Evolutionary conservation across 768 basidiomycete species (phyloP), one percentile per base, ranked within the genome.

Genomic region (Clavulina sp.): DNA sequence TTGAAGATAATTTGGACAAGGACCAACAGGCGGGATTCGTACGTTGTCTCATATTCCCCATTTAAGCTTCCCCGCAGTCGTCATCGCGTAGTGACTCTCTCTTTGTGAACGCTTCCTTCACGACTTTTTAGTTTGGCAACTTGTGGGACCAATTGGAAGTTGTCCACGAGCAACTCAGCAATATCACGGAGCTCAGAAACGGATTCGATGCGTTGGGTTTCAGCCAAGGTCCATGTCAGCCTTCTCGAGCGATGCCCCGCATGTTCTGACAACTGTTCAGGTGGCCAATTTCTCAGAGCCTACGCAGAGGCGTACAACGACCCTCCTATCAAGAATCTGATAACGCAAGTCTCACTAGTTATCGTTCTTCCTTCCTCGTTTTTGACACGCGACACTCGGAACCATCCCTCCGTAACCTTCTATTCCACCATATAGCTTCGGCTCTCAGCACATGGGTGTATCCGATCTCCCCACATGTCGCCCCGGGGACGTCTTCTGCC

Each of bases 181-280:
- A 64, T 1, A 72, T 89, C 31, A 70, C 76, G 1, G 78, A 87
- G 58, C 72, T 91, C 16, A 55, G 68, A 46, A 59, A 59, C 28
- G 87, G 87, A 2, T 91, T 89, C 57, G 85, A 88, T 60, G 87
- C 82, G 16, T 78, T 91, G 49, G 87, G 87, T 1, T 80, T 91
- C 64, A 89, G 86, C 1, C 87, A 91, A 73, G 86, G 81, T 64
- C n/a, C n/a, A n/a, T n/a, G n/a, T n/a, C 50, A n/a, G 61, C 50
- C 18, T 16, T 4, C 19, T 44, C 4, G 21, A 32, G 29, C 28
- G 7, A 24, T 9, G 5, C 36, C 43, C 18, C 21, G 18, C 26
- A 28, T 24, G 7, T 30, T n/a, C n/a, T n/a, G n/a, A n/a, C n/a
- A n/a, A n/a, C n/a, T n/a, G 1, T 33, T 26, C 54, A 80, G 81